A percentile compares a stretch with the other conserved stretches of the same genome.
phyloP scores from a whole-genome alignment of 2,329 filamentous ascomycete genomes.

The Aspergillus sp. region DNA sequence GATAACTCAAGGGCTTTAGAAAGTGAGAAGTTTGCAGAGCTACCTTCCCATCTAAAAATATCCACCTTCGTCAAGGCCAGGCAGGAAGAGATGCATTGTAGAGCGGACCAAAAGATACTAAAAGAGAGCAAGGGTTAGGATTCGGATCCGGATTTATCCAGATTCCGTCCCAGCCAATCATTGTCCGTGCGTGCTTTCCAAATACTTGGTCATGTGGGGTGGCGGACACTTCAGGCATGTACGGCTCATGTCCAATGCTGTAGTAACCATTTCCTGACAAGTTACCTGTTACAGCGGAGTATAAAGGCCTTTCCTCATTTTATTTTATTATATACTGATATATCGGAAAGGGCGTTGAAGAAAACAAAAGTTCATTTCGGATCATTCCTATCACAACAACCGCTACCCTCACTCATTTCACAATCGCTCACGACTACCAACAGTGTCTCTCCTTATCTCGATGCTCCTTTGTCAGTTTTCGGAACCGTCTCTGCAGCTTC shows the following conservation, averaged over 20 bases:
- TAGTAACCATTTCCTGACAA: not conserved
- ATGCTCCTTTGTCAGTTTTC: not conserved
- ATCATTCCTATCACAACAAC: not conserved
- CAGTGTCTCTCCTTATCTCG: not conserved
- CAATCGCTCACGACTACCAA: not conserved
- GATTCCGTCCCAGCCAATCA: not conserved
- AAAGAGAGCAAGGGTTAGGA: not conserved
- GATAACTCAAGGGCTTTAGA: not conserved
- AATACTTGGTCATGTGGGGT: not conserved
- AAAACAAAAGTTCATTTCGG: not conserved
- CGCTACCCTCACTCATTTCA: not conserved
- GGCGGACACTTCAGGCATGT: not conserved
- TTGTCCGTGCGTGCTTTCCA: not conserved
- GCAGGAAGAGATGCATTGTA: not conserved
- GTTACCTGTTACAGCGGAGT: not conserved
- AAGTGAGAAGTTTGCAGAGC: not conserved
- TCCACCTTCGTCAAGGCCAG: not conserved
- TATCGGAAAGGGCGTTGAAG: not conserved
- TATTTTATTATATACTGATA: not conserved
- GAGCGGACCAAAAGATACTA: not conserved
- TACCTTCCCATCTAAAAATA: not conserved
- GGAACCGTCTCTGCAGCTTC: not conserved
- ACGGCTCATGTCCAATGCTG: not conserved
- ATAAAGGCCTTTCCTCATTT: not conserved
- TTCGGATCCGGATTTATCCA: not conserved